Percentiles rank a stretch among this genome's conserved stretches.
Evolutionary conservation across 1,284 basidiomycete genomes (phyloP).

Genomic region (Neolentinus lepideus): DNA sequence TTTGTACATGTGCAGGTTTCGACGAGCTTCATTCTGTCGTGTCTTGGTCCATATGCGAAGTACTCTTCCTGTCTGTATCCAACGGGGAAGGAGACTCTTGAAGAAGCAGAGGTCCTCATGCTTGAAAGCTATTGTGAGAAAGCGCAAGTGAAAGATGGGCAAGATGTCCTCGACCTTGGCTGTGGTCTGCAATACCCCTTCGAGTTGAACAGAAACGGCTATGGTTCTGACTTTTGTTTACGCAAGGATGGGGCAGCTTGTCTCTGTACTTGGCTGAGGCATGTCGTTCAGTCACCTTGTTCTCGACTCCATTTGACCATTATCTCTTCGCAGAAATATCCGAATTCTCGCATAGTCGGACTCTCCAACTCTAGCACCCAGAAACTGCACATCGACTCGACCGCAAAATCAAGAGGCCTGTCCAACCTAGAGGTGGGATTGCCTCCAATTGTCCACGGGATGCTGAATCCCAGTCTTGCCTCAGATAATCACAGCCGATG

Average conservation of each 20-base stretch:
- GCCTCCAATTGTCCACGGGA: background rate
- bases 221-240: constrained; percentile 1
- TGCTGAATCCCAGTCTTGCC: background rate
- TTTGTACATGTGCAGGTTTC: constrained; percentile 38
- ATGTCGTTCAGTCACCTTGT: constrained; percentile 7
- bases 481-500: constrained; percentile 67
- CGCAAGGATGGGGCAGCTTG: constrained; percentile 64
- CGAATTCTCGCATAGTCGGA: constrained; percentile 56
- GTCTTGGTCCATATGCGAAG: constrained; percentile 57
- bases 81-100: constrained; percentile 57
- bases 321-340: constrained; percentile 47
- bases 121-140: constrained; percentile 67
- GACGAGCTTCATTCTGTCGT: constrained; percentile 61
- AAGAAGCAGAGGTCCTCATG: constrained; percentile 66
- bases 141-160: constrained; percentile 57
- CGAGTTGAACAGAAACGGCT: background rate
- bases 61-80: constrained; percentile 72
- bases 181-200: constrained; percentile 39
- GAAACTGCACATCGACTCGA: constrained; percentile 57
- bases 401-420: constrained; percentile 45
- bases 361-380: constrained; percentile 72
- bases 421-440: constrained; percentile 45
- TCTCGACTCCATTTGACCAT: background rate
- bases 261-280: constrained; percentile 66
- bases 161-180: constrained; percentile 66